Evolutionary conservation across 1,284 basidiomycete genomes (phyloP).

Genomic region (Lentinula novae-zelandiae): DNA sequence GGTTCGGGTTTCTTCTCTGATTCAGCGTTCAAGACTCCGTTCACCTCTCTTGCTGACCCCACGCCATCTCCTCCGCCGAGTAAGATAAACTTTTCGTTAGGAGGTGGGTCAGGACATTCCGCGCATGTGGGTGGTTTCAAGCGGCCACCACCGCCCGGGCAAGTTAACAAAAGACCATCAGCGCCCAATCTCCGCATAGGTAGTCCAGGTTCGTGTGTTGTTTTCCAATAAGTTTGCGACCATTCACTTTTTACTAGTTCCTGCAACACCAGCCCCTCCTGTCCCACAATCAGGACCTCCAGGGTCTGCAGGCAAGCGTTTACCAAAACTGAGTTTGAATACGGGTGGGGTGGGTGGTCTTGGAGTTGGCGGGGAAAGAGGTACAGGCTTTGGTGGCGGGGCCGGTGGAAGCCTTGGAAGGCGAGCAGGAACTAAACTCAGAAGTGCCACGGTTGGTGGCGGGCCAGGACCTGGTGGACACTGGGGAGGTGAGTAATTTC

Average conservation of each 20-base stretch:
- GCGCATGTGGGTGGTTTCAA: not conserved
- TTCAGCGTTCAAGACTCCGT: not conserved
- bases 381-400: slow-evolving; percentile 1
- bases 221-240: not conserved
- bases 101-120: not conserved
- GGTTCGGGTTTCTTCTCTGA: not conserved
- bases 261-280: not conserved
- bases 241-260: not conserved
- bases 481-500: not conserved
- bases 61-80: not conserved
- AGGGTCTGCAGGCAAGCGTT: not conserved
- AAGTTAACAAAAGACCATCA: slow-evolving; percentile 48
- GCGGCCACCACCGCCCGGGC: slow-evolving; percentile 39
- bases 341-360: slow-evolving; percentile 8
- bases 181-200: slow-evolving; percentile 46
- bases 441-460: slow-evolving; percentile 2
- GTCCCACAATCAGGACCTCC: not conserved
- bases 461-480: slow-evolving; percentile 1
- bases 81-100: not conserved
- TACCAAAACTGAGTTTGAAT: slow-evolving; percentile 7
- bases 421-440: not conserved
- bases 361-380: slow-evolving; percentile 5
- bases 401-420: slow-evolving; percentile 1
- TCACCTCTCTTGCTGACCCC: not conserved
- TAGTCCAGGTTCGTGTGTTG: not conserved